These are phyloP conservation scores for Fusarium sp. DNA, from an alignment of 2,329 filamentous ascomycete genomes.

Conservation along the genomic window DNA sequence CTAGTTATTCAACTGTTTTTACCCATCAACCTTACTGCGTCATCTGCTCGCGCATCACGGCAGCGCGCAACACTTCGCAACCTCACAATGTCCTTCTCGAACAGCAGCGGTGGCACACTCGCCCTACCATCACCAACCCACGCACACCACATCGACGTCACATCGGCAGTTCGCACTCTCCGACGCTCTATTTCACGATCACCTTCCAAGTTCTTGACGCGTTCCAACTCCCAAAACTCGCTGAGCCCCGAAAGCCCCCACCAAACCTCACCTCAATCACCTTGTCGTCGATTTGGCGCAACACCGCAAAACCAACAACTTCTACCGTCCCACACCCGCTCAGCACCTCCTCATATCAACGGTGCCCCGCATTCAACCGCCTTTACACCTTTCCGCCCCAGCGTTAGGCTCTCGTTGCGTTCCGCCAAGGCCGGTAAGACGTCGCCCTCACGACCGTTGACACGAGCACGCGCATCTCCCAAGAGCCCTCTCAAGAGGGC, in stretches of 20 bases:
- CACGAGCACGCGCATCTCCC: slow-evolving; percentile 76
- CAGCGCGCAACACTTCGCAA: slow-evolving; percentile 44
- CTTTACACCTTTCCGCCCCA: slow-evolving; percentile 73
- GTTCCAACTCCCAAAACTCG: slow-evolving; percentile 59
- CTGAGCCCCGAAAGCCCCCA: slow-evolving; percentile 61
- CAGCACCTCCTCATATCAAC: slow-evolving; percentile 50
- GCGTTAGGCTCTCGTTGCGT: slow-evolving; percentile 72
- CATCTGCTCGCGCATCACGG: slow-evolving; percentile 39
- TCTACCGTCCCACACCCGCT: slow-evolving; percentile 47
- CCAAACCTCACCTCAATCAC: slow-evolving; percentile 61
- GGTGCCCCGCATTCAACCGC: slow-evolving; percentile 57
- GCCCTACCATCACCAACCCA: slow-evolving; percentile 89
- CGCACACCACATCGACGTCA: slow-evolving; percentile 83
- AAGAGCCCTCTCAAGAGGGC: slow-evolving; percentile 85
- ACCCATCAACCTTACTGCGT: slow-evolving; percentile 44
- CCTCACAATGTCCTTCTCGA: slow-evolving; percentile 67
- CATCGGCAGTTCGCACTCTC: slow-evolving; percentile 82
- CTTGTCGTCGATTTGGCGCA: slow-evolving; percentile 56
- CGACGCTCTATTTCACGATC: slow-evolving; percentile 90
- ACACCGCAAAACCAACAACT: slow-evolving; percentile 51
- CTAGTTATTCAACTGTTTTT: slow-evolving; percentile 30
- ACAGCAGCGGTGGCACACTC: slow-evolving; percentile 76
- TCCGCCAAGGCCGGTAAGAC: slow-evolving; percentile 70
- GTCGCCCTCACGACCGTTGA: slow-evolving; percentile 63
- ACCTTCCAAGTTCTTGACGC: slow-evolving; percentile 84